Evolutionary conservation across 345 rosid species (phyloP), one percentile per base, ranked within the genome.

Genomic region (Sonneratia caseolaris): DNA sequence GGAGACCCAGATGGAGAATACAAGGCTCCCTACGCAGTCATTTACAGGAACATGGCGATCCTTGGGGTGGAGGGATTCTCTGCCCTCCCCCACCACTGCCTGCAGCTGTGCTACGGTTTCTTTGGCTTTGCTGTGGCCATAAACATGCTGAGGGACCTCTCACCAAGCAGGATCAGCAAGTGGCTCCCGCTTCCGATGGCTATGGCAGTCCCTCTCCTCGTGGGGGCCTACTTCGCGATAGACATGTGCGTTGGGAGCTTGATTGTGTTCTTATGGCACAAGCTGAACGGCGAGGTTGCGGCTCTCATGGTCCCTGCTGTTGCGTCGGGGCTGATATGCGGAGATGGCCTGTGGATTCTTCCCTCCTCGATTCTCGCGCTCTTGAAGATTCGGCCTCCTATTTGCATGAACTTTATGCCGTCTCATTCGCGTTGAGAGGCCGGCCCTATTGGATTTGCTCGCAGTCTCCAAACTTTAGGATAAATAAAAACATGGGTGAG

Each of bases 151-250:
- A 86, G 91, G 79, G 98, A 92, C 74, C 38, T 79, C 8, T 70
- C 82, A 3, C 94, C 98, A 0, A 66, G 68, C 43, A 77, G 55
- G 27, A 72, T 87, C 0, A 85, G 91, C 65, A 89, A 89, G 73
- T 95, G 90, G 84, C 68, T 89, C 35, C 99, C 98, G 5, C 91
- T 95, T 5, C 99, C 96, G 7, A 95, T 95, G 96, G 99, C 94
- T 1, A 95, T 95, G 97, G 99, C 98, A 0, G 94, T 90, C 40
- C 99, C 98, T 21, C 92, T 95, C 84, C 83, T 92, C 12, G 97
- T 95, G 0, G 96, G 99, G 14, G 97, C 92, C 3, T 87, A 91
- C 36, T 94, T 94, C 37, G 93, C 97, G 0, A 83, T 92, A 11
- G 99, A 95, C 40, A 91, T 93, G 96, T 87, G 96, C 62, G 66